Base-by-base conservation (phyloP, 2,329 filamentous ascomycete genomes). In the Mariannaea sp. region DNA sequence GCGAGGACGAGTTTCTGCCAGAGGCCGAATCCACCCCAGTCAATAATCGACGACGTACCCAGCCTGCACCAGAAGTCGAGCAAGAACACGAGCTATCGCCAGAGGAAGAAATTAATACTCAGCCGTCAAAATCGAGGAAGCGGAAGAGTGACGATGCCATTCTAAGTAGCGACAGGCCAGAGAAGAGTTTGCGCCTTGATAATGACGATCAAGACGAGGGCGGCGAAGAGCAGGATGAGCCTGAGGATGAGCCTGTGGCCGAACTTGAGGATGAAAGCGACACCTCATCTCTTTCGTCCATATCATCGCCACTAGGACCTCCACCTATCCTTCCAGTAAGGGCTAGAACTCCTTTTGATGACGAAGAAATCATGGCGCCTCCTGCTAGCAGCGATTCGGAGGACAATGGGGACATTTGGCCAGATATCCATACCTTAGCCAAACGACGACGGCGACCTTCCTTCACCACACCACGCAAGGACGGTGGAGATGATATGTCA, bases 1-100 rank as follows among this genome's bases (percentile, higher is more conserved):
- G 81, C 17, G 78, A 81, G 45, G 60, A 76, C 58, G 71, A 78
- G 61, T 60, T 87, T 83, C 65, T 79, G 75, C 45, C 86, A 80
- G 85, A 89, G 51, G 85, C 84, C 22, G 85, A 88, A 71, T 87
- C 85, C 13, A 90, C 87, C 6, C 86, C 87, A 3, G 65, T 87
- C 20, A 80, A 83, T 53, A 66, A 62, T 24, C 58, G 68, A 42
- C 71, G 79, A 16, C 73, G 74, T 29, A 79, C 74, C 41, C 69
- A 70, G 13, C 60, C 62, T 40, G 46, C 54, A 20, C 45, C 53
- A 1, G 55, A 59, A n/a, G 38, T 49, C 14, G 59, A 65, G 33
- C 40, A 58, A 27, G 56, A 60, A 19, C 59, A 46, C 6, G 60
- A 65, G 24, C 49, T 47, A n/a, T 65, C 69, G 6, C 60, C 64